Percentiles rank a stretch among this genome's conserved stretches.
Evolutionary conservation across 805 yeast genomes (phyloP).

Genomic region (Kodamaea lidongshanica): DNA sequence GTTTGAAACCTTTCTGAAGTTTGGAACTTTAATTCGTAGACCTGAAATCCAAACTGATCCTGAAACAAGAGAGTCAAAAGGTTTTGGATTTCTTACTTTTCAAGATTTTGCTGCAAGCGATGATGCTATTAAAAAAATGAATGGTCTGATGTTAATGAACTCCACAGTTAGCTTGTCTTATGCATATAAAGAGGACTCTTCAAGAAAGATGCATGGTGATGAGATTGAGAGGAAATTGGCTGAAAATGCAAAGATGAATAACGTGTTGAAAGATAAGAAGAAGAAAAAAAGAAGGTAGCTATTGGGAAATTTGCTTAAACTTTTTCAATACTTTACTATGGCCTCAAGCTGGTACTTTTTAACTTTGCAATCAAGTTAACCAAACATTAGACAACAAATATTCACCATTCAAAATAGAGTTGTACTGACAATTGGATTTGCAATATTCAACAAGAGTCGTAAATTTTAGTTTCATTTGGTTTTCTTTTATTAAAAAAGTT

Average conservation of each 20-base stretch:
- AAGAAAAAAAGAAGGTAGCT: constrained; percentile 1
- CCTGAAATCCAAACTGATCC: constrained; percentile 47
- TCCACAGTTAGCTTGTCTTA: constrained; percentile 55
- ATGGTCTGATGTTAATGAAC: constrained; percentile 66
- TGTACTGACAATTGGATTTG: no score
- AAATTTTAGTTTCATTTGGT: no score
- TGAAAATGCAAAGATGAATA: constrained; percentile 48
- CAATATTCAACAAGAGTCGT: no score
- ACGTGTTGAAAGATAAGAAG: constrained; percentile 10
- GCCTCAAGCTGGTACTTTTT: no score
- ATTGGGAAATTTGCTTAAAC: no score
- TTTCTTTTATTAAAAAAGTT: no score
- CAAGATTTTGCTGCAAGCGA: constrained; percentile 66
- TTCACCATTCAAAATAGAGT: no score
- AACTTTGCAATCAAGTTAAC: no score
- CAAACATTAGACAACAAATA: no score
- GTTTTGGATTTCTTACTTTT: constrained; percentile 63
- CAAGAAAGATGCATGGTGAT: constrained; percentile 64
- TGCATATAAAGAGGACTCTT: constrained; percentile 59
- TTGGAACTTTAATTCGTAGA: constrained; percentile 54
- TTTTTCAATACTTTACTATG: no score
- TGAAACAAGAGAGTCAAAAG: constrained; percentile 45
- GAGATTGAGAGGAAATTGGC: constrained; percentile 69
- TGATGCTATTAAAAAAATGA: constrained; percentile 59
- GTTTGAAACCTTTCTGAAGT: constrained; percentile 52